These are phyloP conservation scores for Fusarium chaquense DNA, from an alignment of 2,329 filamentous ascomycete genomes.

Conservation along the genomic window DNA sequence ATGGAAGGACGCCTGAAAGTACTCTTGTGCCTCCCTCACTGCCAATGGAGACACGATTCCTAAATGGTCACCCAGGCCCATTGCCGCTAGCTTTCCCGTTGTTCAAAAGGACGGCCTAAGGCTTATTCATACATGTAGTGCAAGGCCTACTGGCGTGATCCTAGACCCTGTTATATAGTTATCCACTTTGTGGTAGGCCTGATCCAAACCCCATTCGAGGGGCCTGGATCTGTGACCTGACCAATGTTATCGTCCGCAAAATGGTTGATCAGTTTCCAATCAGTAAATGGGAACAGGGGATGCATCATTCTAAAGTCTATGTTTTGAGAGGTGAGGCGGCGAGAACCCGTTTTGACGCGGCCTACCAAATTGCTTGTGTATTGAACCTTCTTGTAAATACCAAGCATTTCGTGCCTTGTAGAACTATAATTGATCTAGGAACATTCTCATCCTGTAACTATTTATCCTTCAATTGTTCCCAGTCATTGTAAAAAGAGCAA, in stretches of 20 bases:
- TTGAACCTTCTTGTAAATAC: neutral
- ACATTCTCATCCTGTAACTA: neutral
- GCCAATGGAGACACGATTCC: neutral
- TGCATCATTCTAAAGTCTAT: neutral
- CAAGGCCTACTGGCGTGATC: neutral
- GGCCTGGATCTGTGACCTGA: neutral
- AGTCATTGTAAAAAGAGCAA: neutral
- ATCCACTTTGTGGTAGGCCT: neutral
- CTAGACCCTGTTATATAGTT: neutral
- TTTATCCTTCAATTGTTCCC: neutral
- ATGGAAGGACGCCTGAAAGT: too few relatives aligned
- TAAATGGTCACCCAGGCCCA: neutral
- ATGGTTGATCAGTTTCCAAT: neutral
- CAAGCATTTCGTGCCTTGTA: neutral
- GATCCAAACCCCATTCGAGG: neutral
- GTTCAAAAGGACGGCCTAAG: neutral
- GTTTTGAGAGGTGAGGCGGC: neutral
- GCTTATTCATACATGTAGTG: neutral
- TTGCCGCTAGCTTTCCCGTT: neutral
- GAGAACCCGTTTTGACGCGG: neutral
- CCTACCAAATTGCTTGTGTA: neutral
- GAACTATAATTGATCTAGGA: fast-evolving
- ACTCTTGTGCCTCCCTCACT: neutral
- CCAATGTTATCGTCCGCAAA: neutral
- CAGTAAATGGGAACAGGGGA: neutral